These are phyloP conservation scores for Trapa bicornis DNA, from an alignment of 345 rosid species.

Conservation along the genomic window DNA sequence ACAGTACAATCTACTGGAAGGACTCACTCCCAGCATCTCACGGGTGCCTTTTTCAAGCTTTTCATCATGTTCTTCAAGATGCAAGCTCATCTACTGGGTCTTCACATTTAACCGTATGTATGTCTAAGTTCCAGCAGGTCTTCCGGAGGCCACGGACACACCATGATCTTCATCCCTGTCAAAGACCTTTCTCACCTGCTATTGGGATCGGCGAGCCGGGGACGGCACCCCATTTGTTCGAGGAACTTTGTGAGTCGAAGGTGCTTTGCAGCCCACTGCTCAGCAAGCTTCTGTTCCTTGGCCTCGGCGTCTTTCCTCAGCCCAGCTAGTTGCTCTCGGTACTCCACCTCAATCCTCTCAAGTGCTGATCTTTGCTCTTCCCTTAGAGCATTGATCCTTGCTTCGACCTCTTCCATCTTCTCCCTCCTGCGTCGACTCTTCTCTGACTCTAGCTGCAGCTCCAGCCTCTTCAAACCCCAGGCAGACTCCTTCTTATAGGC, in stretches of 20 bases:
- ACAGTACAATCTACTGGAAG: neutral
- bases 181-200: conserved; percentile 22
- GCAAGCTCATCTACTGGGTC: neutral
- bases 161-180: neutral
- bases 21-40: neutral
- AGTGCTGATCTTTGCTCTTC: neutral
- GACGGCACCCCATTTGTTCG: conserved; percentile 12
- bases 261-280: conserved; percentile 1
- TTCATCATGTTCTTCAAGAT: neutral
- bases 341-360: conserved; percentile 1
- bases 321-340: conserved; percentile 1
- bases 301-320: conserved; percentile 5
- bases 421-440: conserved; percentile 1
- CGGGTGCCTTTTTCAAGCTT: neutral
- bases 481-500: conserved; percentile 3
- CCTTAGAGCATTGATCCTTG: conserved; percentile 1
- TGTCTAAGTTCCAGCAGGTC: neutral
- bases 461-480: conserved; percentile 1
- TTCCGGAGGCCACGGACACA: neutral
- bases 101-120: neutral
- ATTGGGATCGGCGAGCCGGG: conserved; percentile 32
- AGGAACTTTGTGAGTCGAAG: neutral
- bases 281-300: conserved; percentile 5
- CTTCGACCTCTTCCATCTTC: conserved; percentile 1
- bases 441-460: conserved; percentile 7